Base-by-base conservation (phyloP, 768 basidiomycete genomes). In the Sarcomyxa edulis region DNA sequence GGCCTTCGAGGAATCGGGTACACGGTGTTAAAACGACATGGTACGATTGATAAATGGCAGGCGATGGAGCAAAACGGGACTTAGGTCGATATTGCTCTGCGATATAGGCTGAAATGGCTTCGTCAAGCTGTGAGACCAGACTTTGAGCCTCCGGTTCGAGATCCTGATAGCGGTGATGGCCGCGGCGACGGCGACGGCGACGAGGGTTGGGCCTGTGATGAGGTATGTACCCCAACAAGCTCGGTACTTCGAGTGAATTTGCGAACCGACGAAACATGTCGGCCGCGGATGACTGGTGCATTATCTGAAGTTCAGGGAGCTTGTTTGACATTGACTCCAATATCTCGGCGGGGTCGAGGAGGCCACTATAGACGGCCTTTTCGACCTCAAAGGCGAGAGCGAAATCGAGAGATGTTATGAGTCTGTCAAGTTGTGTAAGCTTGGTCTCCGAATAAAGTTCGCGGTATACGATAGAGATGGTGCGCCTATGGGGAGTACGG, bases 11-110 rank as follows among this genome's bases (percentile, higher is more conserved):
- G 34, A 65, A 54, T 21, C 57, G 23, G 0, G 60, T 54, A 6
- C 65, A 60, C 2, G 69, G 69, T 0, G 69, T 71, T 4, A 70
- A 40, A 35, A 62, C 47, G 31, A 66, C 47, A 16, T 68, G 64
- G 33, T 61, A 67, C 0, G 65, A 49, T 22, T 65, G 56, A 23
- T 31, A 50, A 11, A 51, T 39, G 6, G 37, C n/a, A 8, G 35
- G 23, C 1, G 50, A 18, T 3, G 39, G 32, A 4, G 45, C 33
- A 35, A 44, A 44, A 31, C 40, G 39, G 32, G 39, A 26, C 18
- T 33, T 24, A 15, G 48, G 35, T 18, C 25, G 32, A 22, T 21
- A 28, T 19, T 40, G 35, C 12, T 48, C 40, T 2, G 40, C 41
- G 12, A 47, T 41, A 35, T 52, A 50, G 3, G 35, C 35, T 1